Conservation (phyloP, 495 filamentous ascomycete genomes). For the Articulospora tetracladia region DNA sequence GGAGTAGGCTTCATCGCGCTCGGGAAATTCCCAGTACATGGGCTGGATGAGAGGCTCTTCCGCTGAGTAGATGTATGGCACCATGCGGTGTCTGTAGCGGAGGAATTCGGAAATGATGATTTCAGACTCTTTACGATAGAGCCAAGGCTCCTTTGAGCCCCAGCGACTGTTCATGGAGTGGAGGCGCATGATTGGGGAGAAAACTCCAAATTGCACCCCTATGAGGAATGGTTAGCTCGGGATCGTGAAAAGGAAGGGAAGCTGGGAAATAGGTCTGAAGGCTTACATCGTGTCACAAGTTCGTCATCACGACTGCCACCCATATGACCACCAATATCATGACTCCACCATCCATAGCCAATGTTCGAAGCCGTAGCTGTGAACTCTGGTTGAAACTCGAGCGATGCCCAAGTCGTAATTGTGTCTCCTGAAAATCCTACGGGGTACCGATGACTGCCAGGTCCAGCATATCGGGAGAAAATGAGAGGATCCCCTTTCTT, state of each 20-base stretch:
- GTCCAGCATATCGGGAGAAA: slow-evolving; percentile 55
- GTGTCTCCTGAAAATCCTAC: slow-evolving; percentile 60
- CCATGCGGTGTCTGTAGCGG: slow-evolving; percentile 45
- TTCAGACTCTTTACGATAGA: slow-evolving; percentile 34
- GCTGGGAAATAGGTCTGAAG: too few relatives aligned
- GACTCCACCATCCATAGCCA: slow-evolving; percentile 62
- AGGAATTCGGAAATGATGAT: slow-evolving; percentile 43
- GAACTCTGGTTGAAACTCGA: slow-evolving; percentile 59
- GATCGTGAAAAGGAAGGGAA: too few relatives aligned
- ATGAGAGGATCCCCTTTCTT: slow-evolving; percentile 25
- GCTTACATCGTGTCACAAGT: slow-evolving; percentile 40
- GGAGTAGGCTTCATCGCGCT: slow-evolving; percentile 42
- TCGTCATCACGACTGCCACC: slow-evolving; percentile 48
- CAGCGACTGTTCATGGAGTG: slow-evolving; percentile 50
- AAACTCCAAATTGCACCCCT: slow-evolving; percentile 52
- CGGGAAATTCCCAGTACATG: slow-evolving; percentile 55
- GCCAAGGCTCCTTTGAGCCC: slow-evolving; percentile 56
- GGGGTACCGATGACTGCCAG: slow-evolving; percentile 56
- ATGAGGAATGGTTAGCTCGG: too few relatives aligned
- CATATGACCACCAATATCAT: slow-evolving; percentile 59
- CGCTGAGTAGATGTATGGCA: slow-evolving; percentile 51
- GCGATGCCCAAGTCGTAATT: slow-evolving; percentile 49
- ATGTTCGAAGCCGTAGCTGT: slow-evolving; percentile 60
- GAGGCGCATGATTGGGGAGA: slow-evolving; percentile 54
- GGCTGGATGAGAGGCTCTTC: slow-evolving; percentile 49